Evolutionary conservation across 1,284 basidiomycete genomes (phyloP).

Genomic region (Cryptococcus depauperatus): DNA sequence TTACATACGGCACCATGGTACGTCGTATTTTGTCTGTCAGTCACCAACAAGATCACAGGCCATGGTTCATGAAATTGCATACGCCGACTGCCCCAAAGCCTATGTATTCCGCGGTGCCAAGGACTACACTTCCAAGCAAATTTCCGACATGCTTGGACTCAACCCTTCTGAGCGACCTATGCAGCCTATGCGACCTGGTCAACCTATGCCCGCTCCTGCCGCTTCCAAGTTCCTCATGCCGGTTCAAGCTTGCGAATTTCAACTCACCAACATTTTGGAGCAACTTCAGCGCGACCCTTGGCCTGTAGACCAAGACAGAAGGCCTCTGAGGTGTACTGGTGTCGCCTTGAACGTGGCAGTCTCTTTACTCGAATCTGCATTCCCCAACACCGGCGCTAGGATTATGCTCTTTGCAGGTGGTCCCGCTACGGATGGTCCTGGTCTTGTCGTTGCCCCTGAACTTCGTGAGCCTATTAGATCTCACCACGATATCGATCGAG

Average conservation of each 20-base stretch:
- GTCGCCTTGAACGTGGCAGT: slow-evolving; percentile 91
- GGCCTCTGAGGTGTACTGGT: slow-evolving; percentile 91
- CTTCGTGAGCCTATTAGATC: slow-evolving; percentile 96
- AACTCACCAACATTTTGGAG: slow-evolving; percentile 90
- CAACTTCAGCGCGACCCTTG: slow-evolving; percentile 85
- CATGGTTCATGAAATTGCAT: slow-evolving; percentile 98
- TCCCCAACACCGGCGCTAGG: slow-evolving; percentile 89
- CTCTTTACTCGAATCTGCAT: slow-evolving; percentile 89
- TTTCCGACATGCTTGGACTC: slow-evolving; percentile 96
- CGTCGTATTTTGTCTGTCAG: slow-evolving; percentile 13
- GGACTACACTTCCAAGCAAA: slow-evolving; percentile 93
- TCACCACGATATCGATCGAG: slow-evolving; percentile 97
- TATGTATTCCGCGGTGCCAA: slow-evolving; percentile 99
- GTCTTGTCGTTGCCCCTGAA: slow-evolving; percentile 92
- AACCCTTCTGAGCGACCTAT: slow-evolving; percentile 49
- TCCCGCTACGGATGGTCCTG: slow-evolving; percentile 93
- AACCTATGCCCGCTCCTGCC: slow-evolving; percentile 66
- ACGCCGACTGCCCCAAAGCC: slow-evolving; percentile 91
- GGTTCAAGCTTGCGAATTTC: slow-evolving; percentile 89
- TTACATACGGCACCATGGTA: slow-evolving; percentile 97
- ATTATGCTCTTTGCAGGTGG: slow-evolving; percentile 97
- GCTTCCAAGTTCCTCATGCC: slow-evolving; percentile 92
- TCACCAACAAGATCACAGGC: slow-evolving; percentile 52
- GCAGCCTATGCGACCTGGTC: slow-evolving; percentile 58
- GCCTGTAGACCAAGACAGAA: slow-evolving; percentile 93